Base-by-base conservation (phyloP, 176 grass and related monocot genomes). In the Eragrostis curvula region DNA sequence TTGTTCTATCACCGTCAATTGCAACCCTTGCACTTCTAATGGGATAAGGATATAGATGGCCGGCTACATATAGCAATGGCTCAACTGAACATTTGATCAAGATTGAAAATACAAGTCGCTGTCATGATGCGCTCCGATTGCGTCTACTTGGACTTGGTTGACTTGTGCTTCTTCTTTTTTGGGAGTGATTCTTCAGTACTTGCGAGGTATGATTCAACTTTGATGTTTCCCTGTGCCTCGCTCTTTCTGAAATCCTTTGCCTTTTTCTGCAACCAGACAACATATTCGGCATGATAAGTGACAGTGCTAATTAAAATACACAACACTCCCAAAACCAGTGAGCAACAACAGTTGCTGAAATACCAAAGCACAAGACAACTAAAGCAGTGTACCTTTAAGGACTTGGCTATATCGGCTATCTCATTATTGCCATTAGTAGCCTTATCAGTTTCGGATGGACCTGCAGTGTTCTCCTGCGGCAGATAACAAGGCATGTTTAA, bases 221-320 rank as follows among this genome's bases (percentile, higher is more conserved):
- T 91, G 32, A 98, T 68, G 78, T 91, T 91, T 68, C 70, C 86
- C 17, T 85, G 63, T 8, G 84, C 88, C 78, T 87, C 82, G 14
- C 39, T 83, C 65, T 79, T 93, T 84, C 83, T 95, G 21, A 93
- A 95, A 78, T 91, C 85, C 79, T 95, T 98, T 8, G 89, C 76
- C 80, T 95, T 98, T 80, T 91, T 89, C 96, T 98, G 90, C 84
- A 94, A 77, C 70, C 68, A 64, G 52, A 74, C 13, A 44, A 77
- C 5, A 57, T 10, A 66, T 51, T 39, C 25, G 74, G 17, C 11
- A 51, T 41, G 13, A 47, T 60, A 42, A 57, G 17, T 74, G 11
- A 45, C 8, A 15, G 27, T 57, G 44, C 5, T 24, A 59, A 17
- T 39, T 73, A 70, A 36, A 76, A 62, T 13, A 70, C 7, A 11